These are phyloP conservation scores for Penicillium robsamsonii DNA, from an alignment of 495 filamentous ascomycete species.

Conservation along the genomic window DNA sequence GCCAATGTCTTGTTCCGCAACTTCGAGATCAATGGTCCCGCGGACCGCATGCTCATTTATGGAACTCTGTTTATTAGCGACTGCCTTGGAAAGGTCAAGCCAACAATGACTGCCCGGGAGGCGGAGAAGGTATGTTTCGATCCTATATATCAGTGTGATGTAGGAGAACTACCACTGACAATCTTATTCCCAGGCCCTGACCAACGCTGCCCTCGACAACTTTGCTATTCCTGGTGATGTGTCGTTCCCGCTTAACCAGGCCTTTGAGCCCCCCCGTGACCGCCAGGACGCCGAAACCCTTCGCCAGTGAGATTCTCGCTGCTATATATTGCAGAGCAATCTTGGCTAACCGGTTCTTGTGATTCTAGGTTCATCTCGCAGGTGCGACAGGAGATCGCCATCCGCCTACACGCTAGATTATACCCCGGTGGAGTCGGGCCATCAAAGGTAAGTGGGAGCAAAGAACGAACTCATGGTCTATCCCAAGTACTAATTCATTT, in stretches of 20 bases:
- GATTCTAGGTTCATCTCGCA: constrained; percentile 68
- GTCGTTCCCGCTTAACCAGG: constrained; percentile 87
- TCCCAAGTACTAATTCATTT: constrained; percentile 5
- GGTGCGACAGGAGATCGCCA: constrained; percentile 85
- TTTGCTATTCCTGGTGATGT: constrained; percentile 96
- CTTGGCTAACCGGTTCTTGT: constrained; percentile 13
- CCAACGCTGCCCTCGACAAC: constrained; percentile 78
- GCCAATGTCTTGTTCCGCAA: constrained; percentile 99
- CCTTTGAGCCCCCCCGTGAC: constrained; percentile 75
- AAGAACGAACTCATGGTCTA: background rate
- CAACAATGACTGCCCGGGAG: constrained; percentile 58
- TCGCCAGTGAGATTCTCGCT: constrained; percentile 54
- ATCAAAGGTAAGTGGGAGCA: constrained; percentile 63
- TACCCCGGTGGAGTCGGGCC: constrained; percentile 81
- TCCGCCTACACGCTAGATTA: constrained; percentile 75
- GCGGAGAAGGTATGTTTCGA: constrained; percentile 53
- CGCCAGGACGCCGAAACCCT: constrained; percentile 85
- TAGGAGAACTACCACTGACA: constrained; percentile 4
- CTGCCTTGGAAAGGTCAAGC: constrained; percentile 79
- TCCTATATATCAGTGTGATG: background rate
- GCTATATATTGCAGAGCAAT: too few species aligned
- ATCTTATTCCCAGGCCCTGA: constrained; percentile 50
- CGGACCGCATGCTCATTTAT: constrained; percentile 93
- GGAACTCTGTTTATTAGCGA: constrained; percentile 92
- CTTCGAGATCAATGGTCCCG: constrained; percentile 97